A percentile compares a stretch with the other conserved stretches of the same genome.
These are phyloP conservation scores for Cyclotella baltica DNA, from an alignment of 108 stramenopile species.

Conservation along the genomic window DNA sequence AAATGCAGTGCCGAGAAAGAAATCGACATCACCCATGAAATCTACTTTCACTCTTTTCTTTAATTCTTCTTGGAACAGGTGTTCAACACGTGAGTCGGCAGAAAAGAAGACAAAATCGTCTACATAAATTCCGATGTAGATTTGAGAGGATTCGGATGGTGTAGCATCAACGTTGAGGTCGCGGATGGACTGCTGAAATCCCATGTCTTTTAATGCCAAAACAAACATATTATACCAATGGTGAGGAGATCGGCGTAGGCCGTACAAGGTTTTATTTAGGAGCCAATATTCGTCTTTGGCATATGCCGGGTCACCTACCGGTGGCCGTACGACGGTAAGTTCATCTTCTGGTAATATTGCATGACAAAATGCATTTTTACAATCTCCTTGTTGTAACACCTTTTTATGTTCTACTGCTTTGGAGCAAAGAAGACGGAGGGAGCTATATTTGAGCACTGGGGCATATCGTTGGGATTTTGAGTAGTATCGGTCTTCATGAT, in stretches of 20 bases:
- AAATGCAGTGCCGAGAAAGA: slow-evolving; percentile 24
- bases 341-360: slow-evolving; percentile 1
- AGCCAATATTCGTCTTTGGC: slow-evolving; percentile 12
- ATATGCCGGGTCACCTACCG: neutral
- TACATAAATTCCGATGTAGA: slow-evolving; percentile 22
- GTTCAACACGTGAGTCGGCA: neutral
- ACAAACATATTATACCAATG: slow-evolving; percentile 35
- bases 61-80: slow-evolving; percentile 11
- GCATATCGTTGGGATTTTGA: slow-evolving; percentile 22
- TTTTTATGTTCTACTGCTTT: slow-evolving; percentile 11
- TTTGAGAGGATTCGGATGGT: neutral
- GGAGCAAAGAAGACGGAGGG: slow-evolving; percentile 11
- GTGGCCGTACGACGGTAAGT: slow-evolving; percentile 6
- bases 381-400: slow-evolving; percentile 28
- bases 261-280: slow-evolving; percentile 32
- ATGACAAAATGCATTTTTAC: slow-evolving; percentile 23
- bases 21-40: too few species aligned
- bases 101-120: slow-evolving; percentile 23
- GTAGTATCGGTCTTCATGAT: slow-evolving; percentile 30
- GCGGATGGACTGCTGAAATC: slow-evolving; percentile 10
- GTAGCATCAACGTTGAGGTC: neutral
- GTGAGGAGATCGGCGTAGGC: slow-evolving; percentile 23
- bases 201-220: neutral
- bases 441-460: slow-evolving; percentile 22
- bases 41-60: too few species aligned